Conservation (phyloP, 2,329 filamentous ascomycete genomes). For the Amauroascus niger region DNA sequence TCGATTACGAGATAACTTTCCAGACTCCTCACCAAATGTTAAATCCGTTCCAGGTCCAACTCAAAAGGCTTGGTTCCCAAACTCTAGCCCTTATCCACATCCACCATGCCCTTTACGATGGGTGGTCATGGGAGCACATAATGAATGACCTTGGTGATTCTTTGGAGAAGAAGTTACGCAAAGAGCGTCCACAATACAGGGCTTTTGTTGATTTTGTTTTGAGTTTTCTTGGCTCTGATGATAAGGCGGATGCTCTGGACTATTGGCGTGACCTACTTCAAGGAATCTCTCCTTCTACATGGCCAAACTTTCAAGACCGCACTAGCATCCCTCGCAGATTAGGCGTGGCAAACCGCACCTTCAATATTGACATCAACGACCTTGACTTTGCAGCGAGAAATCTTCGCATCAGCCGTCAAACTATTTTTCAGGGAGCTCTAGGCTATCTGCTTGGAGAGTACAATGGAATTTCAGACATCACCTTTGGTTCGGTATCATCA, state of each 20-base stretch:
- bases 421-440: constrained; percentile 65
- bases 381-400: constrained; percentile 32
- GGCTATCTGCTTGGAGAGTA: constrained; percentile 57
- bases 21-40: constrained; percentile 35
- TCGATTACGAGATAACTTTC: constrained; percentile 35
- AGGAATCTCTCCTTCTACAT: constrained; percentile 43
- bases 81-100: constrained; percentile 45
- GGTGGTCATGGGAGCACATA: constrained; percentile 79
- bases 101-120: constrained; percentile 82
- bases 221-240: constrained; percentile 21
- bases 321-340: constrained; percentile 24
- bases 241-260: constrained; percentile 38
- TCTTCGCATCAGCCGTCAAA: constrained; percentile 52
- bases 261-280: constrained; percentile 64
- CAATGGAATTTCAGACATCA: constrained; percentile 54
- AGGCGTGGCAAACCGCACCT: constrained; percentile 20
- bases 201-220: constrained; percentile 47
- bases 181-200: constrained; percentile 49
- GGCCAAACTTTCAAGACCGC: constrained; percentile 51
- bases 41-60: constrained; percentile 54
- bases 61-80: constrained; percentile 29
- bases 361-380: constrained; percentile 30
- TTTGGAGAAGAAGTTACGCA: constrained; percentile 30
- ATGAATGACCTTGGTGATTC: constrained; percentile 54
- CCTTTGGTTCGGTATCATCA: constrained; percentile 71